Conservation (phyloP, 1,139 yeast species). For the Lizanozyma gosingica region DNA sequence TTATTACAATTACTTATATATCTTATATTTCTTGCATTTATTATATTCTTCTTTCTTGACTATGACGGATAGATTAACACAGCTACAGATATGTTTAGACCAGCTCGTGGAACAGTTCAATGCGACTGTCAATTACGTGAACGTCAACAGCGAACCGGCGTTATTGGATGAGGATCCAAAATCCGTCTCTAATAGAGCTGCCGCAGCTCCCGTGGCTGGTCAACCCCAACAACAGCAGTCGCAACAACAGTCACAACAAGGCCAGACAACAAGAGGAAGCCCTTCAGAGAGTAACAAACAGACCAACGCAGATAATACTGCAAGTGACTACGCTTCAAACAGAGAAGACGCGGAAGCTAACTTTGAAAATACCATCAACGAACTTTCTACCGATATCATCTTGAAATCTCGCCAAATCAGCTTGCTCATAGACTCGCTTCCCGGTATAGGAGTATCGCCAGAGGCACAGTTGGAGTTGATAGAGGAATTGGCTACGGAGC, state of each 20-base stretch:
- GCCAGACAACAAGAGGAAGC: slow-evolving; percentile 13
- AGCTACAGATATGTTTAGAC: slow-evolving; percentile 84
- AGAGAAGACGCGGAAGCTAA: slow-evolving; percentile 14
- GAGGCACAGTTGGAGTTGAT: slow-evolving; percentile 63
- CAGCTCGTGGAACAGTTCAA: slow-evolving; percentile 88
- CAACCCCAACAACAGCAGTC: slow-evolving; percentile 16
- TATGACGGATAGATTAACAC: slow-evolving; percentile 85
- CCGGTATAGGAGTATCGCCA: slow-evolving; percentile 86
- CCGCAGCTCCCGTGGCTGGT: slow-evolving; percentile 36
- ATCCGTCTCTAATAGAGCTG: slow-evolving; percentile 34
- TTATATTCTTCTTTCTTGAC: too few species aligned
- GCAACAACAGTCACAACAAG: slow-evolving; percentile 7
- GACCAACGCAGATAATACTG: slow-evolving; percentile 11
- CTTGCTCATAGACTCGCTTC: slow-evolving; percentile 77
- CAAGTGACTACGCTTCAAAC: slow-evolving; percentile 6
- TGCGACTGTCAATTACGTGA: slow-evolving; percentile 82
- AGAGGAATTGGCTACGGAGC: slow-evolving; percentile 51
- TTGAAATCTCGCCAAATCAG: slow-evolving; percentile 81
- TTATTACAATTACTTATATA: too few species aligned
- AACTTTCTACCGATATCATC: slow-evolving; percentile 74
- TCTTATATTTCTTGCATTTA: too few species aligned
- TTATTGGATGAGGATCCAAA: slow-evolving; percentile 30
- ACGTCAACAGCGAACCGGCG: slow-evolving; percentile 35
- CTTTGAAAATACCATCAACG: slow-evolving; percentile 55
- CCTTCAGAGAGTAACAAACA: slow-evolving; percentile 22